Base-by-base conservation (phyloP, 73 alveolate species). In the Stentor roeselii region DNA sequence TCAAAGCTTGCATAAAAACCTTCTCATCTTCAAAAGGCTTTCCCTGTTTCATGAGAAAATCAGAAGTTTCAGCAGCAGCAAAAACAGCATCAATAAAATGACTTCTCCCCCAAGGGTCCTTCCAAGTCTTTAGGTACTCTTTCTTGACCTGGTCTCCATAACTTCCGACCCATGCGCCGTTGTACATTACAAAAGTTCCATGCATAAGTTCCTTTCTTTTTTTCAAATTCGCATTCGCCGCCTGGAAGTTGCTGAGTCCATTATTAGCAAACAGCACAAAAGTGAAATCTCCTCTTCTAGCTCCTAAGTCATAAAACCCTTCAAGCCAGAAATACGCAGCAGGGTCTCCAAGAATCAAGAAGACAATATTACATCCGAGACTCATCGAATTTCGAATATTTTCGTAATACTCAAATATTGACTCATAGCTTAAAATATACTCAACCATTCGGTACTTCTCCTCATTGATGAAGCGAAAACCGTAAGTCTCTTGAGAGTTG, bases 231-330 rank as follows among this genome's bases (percentile, higher is more conserved):
- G 0, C 2, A 0, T 58, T n/a, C n/a, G n/a, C n/a, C n/a, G n/a
- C n/a, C n/a, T n/a, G n/a, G n/a, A n/a, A n/a, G n/a, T n/a, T n/a
- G n/a, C n/a, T n/a, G n/a, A n/a, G n/a, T n/a, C n/a, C n/a, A n/a
- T n/a, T n/a, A n/a, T n/a, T n/a, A n/a, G n/a, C n/a, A n/a, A n/a
- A n/a, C n/a, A n/a, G n/a, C n/a, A n/a, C n/a, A 58, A 58, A 58
- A 58, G 27, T 58, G 74, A 32, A 21, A 67, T 67, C 80, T 67
- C 80, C 80, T 67, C 80, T 67, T 67, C 41, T 67, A 30, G 34
- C 80, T 32, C 80, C 80, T 67, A 67, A 27, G 34, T 67, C 80
- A 67, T 67, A 67, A 21, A 67, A 11, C 1, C 80, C 37, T 67
- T 67, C 80, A 27, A 67, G 37, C 0, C n/a, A 1, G 37, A 67